Evolutionary conservation across 2,329 filamentous ascomycete genomes (phyloP), one percentile per base, ranked within the genome.

Genomic region (Colletotrichum somersetense): DNA sequence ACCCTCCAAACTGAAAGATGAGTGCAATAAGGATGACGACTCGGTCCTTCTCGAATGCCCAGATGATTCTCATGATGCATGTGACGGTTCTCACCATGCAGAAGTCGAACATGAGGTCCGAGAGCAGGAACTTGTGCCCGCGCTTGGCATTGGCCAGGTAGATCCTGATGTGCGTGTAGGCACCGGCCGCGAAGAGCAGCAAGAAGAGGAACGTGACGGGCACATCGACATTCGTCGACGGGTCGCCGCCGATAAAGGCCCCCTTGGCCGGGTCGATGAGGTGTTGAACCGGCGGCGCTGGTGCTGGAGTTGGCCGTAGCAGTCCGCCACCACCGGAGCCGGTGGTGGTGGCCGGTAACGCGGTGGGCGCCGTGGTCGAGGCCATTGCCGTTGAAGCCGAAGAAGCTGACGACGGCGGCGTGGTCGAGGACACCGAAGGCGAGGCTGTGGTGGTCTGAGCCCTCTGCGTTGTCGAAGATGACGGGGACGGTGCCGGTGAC

Each of bases 111-210:
- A 83, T 73, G n/a, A 80, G 75, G 58, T 76, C 77, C 1, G 81
- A 83, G 3, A 83, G 75, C 44, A 82, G 50, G 66, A 84, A 84
- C 71, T 83, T 83, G 77, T 83, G 82, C 1, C 77, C 76, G 2
- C 78, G 75, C 56, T 78, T 79, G 7, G 73, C 67, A 66, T 84
- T 83, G 8, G 74, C 71, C 12, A 71, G 62, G 73, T 75, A 78
- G 58, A 77, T 76, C 18, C 69, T 73, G 16, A 78, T 78, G 70
- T 79, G 77, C 3, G 75, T 74, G 33, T 75, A 73, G 2, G 76
- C 77, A 10, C 76, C 77, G 3, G 74, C 50, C 59, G 70, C 66
- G 56, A 78, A 79, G 16, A 78, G 52, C n/a, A 77, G 3, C n/a
- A 79, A 67, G 63, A 78, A 78, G 23, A 78, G 33, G 53, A 73